Evolutionary conservation across 2,329 filamentous ascomycete species (phyloP).

Genomic region (Ascochyta fabae): DNA sequence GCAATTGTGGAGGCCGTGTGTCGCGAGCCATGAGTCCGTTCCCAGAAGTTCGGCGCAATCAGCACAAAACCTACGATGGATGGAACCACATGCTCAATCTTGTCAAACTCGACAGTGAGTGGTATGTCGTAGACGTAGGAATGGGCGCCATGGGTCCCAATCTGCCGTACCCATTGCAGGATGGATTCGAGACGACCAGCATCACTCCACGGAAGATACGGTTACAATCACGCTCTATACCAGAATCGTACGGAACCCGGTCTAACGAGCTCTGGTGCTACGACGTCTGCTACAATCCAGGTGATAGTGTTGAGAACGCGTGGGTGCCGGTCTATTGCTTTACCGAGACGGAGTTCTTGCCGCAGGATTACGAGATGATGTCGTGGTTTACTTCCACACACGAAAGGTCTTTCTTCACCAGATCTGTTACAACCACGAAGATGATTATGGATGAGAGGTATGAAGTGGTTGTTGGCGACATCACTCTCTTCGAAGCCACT

Average conservation of each 20-base stretch:
- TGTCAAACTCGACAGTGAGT: conserved; percentile 34
- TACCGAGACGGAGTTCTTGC: conserved; percentile 31
- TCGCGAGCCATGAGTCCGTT: conserved; percentile 21
- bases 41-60: conserved; percentile 15
- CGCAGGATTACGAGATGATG: conserved; percentile 32
- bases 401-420: conserved; percentile 23
- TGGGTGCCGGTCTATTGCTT: conserved; percentile 24
- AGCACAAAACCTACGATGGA: conserved; percentile 19
- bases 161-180: conserved; percentile 12
- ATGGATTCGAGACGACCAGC: conserved; percentile 21
- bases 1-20: conserved; percentile 24
- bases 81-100: conserved; percentile 52
- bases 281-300: conserved; percentile 16
- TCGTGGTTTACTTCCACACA: conserved; percentile 32
- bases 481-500: conserved; percentile 12
- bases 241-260: conserved; percentile 17
- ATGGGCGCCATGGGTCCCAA: conserved; percentile 34
- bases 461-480: conserved; percentile 15
- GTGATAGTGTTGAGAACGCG: neutral
- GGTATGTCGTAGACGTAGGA: conserved; percentile 46
- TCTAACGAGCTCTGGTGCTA: conserved; percentile 22
- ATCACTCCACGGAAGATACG: conserved; percentile 18
- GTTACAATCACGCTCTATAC: conserved; percentile 15
- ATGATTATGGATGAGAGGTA: conserved; percentile 19
- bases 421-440: conserved; percentile 20